These are phyloP conservation scores for Leishmania mexicana DNA, from an alignment of 208 protist species.

Conservation along the genomic window DNA sequence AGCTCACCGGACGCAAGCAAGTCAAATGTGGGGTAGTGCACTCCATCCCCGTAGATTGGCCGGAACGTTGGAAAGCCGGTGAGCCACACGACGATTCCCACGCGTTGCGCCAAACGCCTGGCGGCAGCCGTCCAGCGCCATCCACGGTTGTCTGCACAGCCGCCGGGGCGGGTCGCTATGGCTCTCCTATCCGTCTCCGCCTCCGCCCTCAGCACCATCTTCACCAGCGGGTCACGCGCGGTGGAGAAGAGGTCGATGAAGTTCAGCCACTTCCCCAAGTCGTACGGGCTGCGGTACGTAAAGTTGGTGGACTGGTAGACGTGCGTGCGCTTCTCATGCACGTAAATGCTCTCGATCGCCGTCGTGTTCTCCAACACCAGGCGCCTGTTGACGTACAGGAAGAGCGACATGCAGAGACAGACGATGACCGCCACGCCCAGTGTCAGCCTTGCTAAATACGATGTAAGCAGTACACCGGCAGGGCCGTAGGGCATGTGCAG, in stretches of 20 bases:
- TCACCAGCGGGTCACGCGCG: constrained; percentile 50
- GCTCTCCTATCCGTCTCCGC: not conserved
- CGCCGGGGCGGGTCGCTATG: not conserved
- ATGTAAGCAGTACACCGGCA: constrained; percentile 27
- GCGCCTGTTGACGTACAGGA: constrained; percentile 37
- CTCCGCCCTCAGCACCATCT: constrained; percentile 8
- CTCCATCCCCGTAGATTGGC: constrained; percentile 49
- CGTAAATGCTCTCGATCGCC: constrained; percentile 52
- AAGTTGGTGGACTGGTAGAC: constrained; percentile 32
- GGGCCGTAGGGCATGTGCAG: constrained; percentile 41
- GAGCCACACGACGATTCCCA: constrained; percentile 51
- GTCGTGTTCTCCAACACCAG: constrained; percentile 66
- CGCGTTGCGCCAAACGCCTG: not conserved
- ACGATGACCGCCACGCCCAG: constrained; percentile 39
- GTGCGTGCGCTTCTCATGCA: constrained; percentile 39
- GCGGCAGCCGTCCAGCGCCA: not conserved
- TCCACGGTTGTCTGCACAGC: not conserved
- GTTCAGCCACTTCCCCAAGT: constrained; percentile 72
- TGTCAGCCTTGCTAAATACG: constrained; percentile 37
- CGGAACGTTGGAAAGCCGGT: constrained; percentile 51
- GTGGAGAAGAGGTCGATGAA: constrained; percentile 64
- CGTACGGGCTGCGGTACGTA: constrained; percentile 66
- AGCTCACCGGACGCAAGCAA: constrained; percentile 20
- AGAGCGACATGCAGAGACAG: constrained; percentile 54
- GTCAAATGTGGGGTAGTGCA: constrained; percentile 70